Conservation (phyloP, 768 basidiomycete genomes). For the Mycena pura region DNA sequence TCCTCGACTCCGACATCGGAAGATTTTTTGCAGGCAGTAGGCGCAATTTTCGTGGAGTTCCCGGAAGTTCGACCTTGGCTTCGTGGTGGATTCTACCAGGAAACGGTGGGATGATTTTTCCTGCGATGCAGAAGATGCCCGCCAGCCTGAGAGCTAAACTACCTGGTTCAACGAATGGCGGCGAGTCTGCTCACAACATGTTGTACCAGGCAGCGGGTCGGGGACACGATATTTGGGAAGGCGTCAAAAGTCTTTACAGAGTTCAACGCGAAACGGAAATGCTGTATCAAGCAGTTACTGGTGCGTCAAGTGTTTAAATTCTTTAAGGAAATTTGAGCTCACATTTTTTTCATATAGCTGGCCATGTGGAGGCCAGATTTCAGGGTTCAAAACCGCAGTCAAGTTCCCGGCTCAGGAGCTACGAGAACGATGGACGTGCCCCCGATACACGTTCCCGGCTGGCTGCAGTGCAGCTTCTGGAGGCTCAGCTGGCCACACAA, state of each 20-base stretch:
- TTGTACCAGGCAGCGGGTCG: neutral
- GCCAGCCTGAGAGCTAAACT: neutral
- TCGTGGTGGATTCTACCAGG: slow-evolving; percentile 7
- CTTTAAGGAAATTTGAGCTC: neutral
- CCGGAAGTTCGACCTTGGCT: slow-evolving; percentile 1
- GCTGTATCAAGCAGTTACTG: neutral
- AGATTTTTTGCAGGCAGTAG: neutral
- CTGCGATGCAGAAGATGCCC: neutral
- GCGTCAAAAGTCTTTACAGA: neutral
- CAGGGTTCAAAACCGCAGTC: slow-evolving; percentile 6
- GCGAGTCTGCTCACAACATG: neutral
- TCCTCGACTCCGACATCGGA: neutral
- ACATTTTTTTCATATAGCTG: neutral
- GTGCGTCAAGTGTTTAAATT: neutral
- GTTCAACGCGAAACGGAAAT: neutral
- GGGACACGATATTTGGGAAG: neutral
- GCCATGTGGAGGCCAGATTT: slow-evolving; percentile 1
- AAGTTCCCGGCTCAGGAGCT: neutral
- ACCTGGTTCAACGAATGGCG: neutral
- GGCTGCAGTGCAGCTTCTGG: neutral
- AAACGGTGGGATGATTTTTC: slow-evolving; percentile 6
- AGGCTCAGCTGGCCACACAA: neutral
- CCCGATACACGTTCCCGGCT: slow-evolving; percentile 13
- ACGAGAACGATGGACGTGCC: slow-evolving; percentile 1
- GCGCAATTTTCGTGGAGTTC: neutral